phyloP scores from a whole-genome alignment of 257 asterid genomes.

The Rehmannia glutinosa region DNA sequence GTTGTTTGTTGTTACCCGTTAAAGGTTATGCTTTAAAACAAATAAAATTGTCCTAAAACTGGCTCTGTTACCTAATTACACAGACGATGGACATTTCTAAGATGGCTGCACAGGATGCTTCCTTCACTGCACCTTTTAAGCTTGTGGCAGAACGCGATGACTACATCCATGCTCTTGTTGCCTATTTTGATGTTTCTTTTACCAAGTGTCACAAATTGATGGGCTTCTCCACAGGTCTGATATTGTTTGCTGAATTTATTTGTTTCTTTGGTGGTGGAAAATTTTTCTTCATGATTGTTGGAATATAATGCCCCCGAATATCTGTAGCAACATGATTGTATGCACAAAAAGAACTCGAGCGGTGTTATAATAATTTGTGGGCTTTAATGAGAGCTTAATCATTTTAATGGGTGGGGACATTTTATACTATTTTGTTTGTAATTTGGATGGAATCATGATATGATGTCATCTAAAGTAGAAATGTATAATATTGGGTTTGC shows the following conservation, averaged over 20 bases:
- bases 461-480: background rate
- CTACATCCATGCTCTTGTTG: slow-evolving; percentile 79
- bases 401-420: background rate
- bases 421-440: background rate
- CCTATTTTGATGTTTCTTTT: slow-evolving; percentile 75
- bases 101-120: slow-evolving; percentile 67
- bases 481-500: background rate
- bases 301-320: background rate
- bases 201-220: slow-evolving; percentile 59
- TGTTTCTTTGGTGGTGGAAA: background rate
- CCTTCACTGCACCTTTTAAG: too few relatives aligned
- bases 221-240: slow-evolving; percentile 77
- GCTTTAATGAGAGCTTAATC: background rate
- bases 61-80: background rate
- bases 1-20: background rate
- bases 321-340: background rate
- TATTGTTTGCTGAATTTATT: background rate
- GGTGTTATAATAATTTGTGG: background rate
- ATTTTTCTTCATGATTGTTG: background rate
- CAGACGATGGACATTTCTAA: slow-evolving; percentile 84
- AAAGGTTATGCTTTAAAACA: background rate
- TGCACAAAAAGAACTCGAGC: background rate
- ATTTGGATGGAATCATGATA: background rate
- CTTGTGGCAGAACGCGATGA: slow-evolving; percentile 74
- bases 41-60: background rate